phyloP scores from a whole-genome alignment of 257 asterid species.

The Primulina tabacum region DNA sequence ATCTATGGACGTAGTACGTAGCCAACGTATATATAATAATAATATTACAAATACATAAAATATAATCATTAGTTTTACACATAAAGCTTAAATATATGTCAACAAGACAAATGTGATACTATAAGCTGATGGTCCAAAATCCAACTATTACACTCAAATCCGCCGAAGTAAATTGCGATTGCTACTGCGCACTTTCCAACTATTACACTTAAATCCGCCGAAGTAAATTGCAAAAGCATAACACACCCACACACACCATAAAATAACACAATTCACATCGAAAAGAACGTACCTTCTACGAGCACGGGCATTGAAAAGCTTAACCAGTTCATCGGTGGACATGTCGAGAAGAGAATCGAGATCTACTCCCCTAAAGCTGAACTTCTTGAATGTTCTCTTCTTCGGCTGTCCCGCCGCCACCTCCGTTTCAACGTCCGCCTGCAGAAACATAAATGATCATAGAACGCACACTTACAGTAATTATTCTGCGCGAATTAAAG shows the following conservation, averaged over 20 bases:
- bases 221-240: too few relatives aligned
- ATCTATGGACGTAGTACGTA: too few relatives aligned
- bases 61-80: too few relatives aligned
- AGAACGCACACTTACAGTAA: background rate
- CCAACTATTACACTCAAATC: too few relatives aligned
- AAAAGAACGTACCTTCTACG: too few relatives aligned
- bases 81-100: too few relatives aligned
- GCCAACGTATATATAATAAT: too few relatives aligned
- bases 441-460: background rate
- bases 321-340: slow-evolving; percentile 35
- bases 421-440: slow-evolving; percentile 51
- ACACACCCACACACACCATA: background rate
- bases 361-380: slow-evolving; percentile 50
- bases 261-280: background rate
- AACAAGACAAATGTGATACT: too few relatives aligned
- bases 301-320: slow-evolving; percentile 8
- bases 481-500: background rate
- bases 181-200: too few relatives aligned
- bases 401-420: slow-evolving; percentile 35
- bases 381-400: slow-evolving; percentile 59
- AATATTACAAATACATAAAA: too few relatives aligned
- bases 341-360: slow-evolving; percentile 39
- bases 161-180: background rate
- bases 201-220: too few relatives aligned
- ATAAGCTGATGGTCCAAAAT: too few relatives aligned